phyloP scores from a whole-genome alignment of 345 rosid genomes.

The Turritis glabra region DNA sequence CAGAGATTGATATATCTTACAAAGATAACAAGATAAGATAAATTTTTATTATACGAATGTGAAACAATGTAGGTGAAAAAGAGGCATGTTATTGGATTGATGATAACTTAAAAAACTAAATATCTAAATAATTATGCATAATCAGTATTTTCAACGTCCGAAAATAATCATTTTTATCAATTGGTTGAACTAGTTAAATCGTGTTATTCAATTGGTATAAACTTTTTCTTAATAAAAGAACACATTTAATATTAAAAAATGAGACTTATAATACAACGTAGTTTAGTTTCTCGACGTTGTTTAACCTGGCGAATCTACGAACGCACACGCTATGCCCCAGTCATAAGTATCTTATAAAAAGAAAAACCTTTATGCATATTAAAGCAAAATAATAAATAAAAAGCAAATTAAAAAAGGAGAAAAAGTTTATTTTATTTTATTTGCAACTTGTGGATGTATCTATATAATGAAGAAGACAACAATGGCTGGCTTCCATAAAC shows the following conservation, averaged over 20 bases:
- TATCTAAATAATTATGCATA: not conserved
- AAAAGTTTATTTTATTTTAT: not conserved
- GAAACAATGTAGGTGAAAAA: too few species aligned
- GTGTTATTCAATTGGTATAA: too few species aligned
- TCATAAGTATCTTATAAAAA: conserved; percentile 20
- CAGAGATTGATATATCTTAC: not conserved
- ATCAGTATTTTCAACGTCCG: not conserved
- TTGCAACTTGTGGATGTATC: conserved; percentile 28
- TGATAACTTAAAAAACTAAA: not conserved
- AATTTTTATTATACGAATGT: too few species aligned
- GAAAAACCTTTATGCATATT: conserved; percentile 24
- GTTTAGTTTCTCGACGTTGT: conserved; percentile 3
- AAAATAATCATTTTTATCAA: not conserved
- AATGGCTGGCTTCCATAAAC: conserved; percentile 30
- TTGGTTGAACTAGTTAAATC: too few species aligned
- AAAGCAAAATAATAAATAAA: conserved; percentile 19
- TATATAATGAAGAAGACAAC: conserved; percentile 32
- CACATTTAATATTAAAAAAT: too few species aligned
- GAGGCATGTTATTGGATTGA: not conserved
- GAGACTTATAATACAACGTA: not conserved
- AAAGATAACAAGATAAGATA: not conserved
- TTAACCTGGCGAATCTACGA: conserved; percentile 32
- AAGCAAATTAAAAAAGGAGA: conserved; percentile 1
- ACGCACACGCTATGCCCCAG: conserved; percentile 23
- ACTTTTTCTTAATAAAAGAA: too few species aligned